Base-by-base conservation (phyloP, 2,329 filamentous ascomycete genomes). In the Nothophaeocryptopus gaeumannii region DNA sequence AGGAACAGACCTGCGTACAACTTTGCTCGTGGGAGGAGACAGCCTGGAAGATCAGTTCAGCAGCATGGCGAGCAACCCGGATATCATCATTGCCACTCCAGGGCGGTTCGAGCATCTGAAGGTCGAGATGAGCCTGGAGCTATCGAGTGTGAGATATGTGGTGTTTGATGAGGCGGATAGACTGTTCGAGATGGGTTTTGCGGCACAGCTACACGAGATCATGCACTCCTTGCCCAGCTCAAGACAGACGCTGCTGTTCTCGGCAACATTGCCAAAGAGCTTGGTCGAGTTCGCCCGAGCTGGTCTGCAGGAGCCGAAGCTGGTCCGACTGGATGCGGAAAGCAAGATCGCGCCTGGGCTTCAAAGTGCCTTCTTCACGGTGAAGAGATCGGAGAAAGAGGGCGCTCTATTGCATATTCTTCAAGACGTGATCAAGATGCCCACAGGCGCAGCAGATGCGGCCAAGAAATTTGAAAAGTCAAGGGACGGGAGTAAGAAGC, bases 181-280 rank as follows among this genome's bases (percentile, higher is more conserved):
- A 46, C 77, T 99, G 14, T 99, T 99, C 70, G 93, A 99, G 67
- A 96, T 99, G 92, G 95, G 93, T 61, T 99, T 99, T 67, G 90
- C 91, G 4, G 84, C 88, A 3, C 93, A 99, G 66, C 76, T 99
- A 60, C 86, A 88, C 1, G 93, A 99, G 67, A 97, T 97, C 75
- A 74, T 99, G 44, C 84, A 96, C 65, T 88, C 90, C 0, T 75
- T 99, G 12, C 93, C 95, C 1, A 75, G 82, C 0, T 87, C 85
- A 16, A 81, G 95, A 51, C 93, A 99, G 67, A 99, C 91, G 2
- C 74, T 97, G 7, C 78, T 99, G 2, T 99, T 99, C 70, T 99
- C 93, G 31, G 93, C 93, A 0, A 99, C 93, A 0, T 76, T 99
- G 14, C 93, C 93, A 1, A 92, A 92, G 49, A 95, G 90, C 0